phyloP scores from a whole-genome alignment of 2,329 filamentous ascomycete genomes.

The Aspergillus unguis region DNA sequence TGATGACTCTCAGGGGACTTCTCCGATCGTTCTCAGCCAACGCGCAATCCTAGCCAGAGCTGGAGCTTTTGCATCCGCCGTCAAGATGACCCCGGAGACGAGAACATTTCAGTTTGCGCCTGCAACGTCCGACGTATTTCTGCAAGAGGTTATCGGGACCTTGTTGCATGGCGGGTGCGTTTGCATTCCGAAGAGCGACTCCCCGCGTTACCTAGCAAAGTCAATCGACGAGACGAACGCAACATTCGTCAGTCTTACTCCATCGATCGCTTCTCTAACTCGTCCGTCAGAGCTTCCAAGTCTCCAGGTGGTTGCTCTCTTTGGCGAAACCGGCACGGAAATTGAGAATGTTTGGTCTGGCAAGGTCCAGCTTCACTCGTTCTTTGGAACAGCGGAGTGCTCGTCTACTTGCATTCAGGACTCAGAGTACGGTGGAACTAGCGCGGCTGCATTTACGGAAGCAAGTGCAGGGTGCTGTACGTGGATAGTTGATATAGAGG shows the following conservation, averaged over 20 bases:
- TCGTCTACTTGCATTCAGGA: slow-evolving; percentile 25
- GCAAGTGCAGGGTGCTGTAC: slow-evolving; percentile 22
- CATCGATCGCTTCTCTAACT: slow-evolving; percentile 23
- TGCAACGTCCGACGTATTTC: slow-evolving; percentile 47
- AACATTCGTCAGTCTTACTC: slow-evolving; percentile 36
- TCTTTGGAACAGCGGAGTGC: slow-evolving; percentile 27
- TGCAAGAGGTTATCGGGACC: slow-evolving; percentile 40
- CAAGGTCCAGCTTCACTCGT: slow-evolving; percentile 20
- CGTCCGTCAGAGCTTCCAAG: slow-evolving; percentile 29
- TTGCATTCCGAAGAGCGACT: slow-evolving; percentile 45
- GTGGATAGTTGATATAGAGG: slow-evolving; percentile 35
- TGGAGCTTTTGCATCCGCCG: slow-evolving; percentile 24
- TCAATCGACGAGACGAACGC: slow-evolving; percentile 43
- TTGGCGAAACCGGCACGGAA: slow-evolving; percentile 14
- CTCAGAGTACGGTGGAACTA: background rate
- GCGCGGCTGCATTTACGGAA: slow-evolving; percentile 20
- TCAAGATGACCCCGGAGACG: slow-evolving; percentile 22
- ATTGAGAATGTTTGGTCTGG: slow-evolving; percentile 4
- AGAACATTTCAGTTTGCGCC: slow-evolving; percentile 42
- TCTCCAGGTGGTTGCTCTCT: slow-evolving; percentile 21
- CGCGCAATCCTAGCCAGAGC: slow-evolving; percentile 29
- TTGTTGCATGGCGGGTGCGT: slow-evolving; percentile 44
- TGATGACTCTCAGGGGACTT: slow-evolving; percentile 22
- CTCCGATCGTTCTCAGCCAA: slow-evolving; percentile 40
- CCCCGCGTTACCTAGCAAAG: slow-evolving; percentile 54